Percentiles rank a stretch among this genome's conserved stretches.
phyloP scores from a whole-genome alignment of 768 basidiomycete genomes.

The Leccinum disarticulatum region DNA sequence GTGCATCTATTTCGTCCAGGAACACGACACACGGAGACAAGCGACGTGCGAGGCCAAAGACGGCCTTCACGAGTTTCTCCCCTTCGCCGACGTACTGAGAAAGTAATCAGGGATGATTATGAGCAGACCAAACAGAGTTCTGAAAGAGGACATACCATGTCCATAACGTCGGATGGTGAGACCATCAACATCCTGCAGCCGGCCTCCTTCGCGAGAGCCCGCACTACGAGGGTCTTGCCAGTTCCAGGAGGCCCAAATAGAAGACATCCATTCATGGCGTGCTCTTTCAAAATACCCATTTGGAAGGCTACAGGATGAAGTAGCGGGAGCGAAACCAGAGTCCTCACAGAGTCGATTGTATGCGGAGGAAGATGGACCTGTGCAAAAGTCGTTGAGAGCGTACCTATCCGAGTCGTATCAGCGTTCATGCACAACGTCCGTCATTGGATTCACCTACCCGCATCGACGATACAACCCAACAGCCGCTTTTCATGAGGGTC shows the following conservation, averaged over 20 bases:
- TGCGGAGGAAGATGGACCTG: constrained; percentile 87
- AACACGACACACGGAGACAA: constrained; percentile 92
- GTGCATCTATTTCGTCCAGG: constrained; percentile 91
- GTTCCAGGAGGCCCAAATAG: constrained; percentile 91
- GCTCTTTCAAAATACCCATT: constrained; percentile 86
- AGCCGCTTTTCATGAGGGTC: constrained; percentile 81
- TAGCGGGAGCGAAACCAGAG: constrained; percentile 85
- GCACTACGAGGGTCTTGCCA: constrained; percentile 89
- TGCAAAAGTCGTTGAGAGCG: constrained; percentile 80
- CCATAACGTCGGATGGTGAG: constrained; percentile 92
- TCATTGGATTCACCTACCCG: constrained; percentile 44
- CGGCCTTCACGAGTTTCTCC: constrained; percentile 85
- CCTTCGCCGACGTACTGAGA: constrained; percentile 83
- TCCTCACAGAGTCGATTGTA: constrained; percentile 90
- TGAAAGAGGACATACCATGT: constrained; percentile 64
- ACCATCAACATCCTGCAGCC: constrained; percentile 92
- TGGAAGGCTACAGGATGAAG: constrained; percentile 86
- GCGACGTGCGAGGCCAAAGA: constrained; percentile 83
- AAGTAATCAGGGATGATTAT: constrained; percentile 7
- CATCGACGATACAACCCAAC: constrained; percentile 83
- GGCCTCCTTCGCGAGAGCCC: constrained; percentile 90
- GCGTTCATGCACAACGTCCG: neutral
- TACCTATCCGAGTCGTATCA: constrained; percentile 39
- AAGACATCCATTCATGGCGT: constrained; percentile 88
- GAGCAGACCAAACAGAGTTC: neutral